Evolutionary conservation across 1,284 basidiomycete genomes (phyloP), one percentile per base, ranked within the genome.

Genomic region (Tilletiopsis washingtonensis): DNA sequence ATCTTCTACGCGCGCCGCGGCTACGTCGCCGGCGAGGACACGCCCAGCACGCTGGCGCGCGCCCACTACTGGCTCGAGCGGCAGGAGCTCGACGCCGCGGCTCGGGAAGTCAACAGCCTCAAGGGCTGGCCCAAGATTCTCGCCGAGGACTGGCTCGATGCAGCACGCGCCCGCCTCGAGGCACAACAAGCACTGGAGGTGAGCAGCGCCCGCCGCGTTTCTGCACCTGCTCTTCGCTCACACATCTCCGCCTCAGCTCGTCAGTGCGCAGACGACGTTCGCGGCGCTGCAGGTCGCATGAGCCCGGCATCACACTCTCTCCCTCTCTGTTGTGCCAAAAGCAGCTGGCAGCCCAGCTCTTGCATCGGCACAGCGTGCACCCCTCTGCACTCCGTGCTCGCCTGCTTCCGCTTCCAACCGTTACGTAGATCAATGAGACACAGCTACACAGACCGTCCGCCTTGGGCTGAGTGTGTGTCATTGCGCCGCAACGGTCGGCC

Each of bases 181-280:
- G 89, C 94, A 40, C 80, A 90, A 73, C 93, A 97, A 76, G 89
- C 91, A 38, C 76, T 98, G 62, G 85, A 93, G 84, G 80, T 93
- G 37, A 37, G 34, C 2, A 19, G 41, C 14, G 36, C 23, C n/a
- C 29, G n/a, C n/a, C 29, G 9, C n/a, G 29, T n/a, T n/a, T 9
- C 29, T 34, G 9, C 9, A 34, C 29, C n/a, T 9, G 9, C n/a
- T 34, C 9, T 34, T n/a, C 29, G n/a, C 29, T n/a, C 9, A n/a
- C 29, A 9, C 9, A 34, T 34, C 29, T n/a, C n/a, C 29, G 29
- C 29, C 29, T 34, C 29, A 34, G 29, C 9, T 34, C n/a, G 29
- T 34, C n/a, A n/a, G 29, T 9, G 29, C 29, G 9, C 29, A 34
- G n/a, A n/a, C 29, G 29, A 34, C 9, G 9, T 34, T 34, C n/a